These are phyloP conservation scores for Suhomyces bokatorum DNA, from an alignment of 1,139 yeast species.

Conservation along the genomic window DNA sequence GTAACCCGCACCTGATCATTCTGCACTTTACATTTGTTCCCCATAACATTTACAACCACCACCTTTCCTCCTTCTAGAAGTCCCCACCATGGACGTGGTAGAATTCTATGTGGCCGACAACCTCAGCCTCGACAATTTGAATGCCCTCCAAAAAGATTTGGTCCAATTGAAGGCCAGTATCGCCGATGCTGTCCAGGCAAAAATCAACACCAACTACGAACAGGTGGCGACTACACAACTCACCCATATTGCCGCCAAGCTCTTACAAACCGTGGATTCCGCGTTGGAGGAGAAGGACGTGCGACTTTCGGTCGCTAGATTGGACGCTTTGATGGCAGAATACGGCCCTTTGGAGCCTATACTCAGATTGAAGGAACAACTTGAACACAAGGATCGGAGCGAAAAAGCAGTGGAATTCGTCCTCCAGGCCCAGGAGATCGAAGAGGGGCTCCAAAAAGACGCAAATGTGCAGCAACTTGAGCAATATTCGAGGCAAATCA, in stretches of 20 bases:
- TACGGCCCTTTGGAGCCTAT: constrained; percentile 18
- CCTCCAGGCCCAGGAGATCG: constrained; percentile 10
- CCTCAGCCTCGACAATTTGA: constrained; percentile 30
- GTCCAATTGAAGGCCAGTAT: constrained; percentile 16
- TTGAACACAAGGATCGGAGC: constrained; percentile 1
- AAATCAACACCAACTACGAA: constrained; percentile 3
- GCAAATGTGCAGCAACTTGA: constrained; percentile 1
- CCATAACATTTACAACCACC: neutral
- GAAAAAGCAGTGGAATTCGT: constrained; percentile 6
- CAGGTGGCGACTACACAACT: neutral
- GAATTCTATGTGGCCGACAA: constrained; percentile 33
- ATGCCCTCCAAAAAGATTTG: constrained; percentile 3
- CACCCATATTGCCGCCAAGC: constrained; percentile 4
- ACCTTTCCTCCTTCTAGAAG: neutral
- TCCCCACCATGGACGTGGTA: constrained; percentile 13
- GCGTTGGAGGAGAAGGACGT: constrained; percentile 6
- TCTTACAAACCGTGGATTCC: constrained; percentile 6
- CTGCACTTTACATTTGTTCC: neutral
- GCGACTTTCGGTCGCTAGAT: constrained; percentile 9
- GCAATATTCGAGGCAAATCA: constrained; percentile 3
- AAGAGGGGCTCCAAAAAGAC: constrained; percentile 1
- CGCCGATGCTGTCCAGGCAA: constrained; percentile 14
- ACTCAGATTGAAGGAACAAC: constrained; percentile 14
- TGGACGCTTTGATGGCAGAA: constrained; percentile 12
- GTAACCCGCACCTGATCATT: neutral